phyloP scores from a whole-genome alignment of 208 protist species.

The Kentomonas sorsogonicus region DNA sequence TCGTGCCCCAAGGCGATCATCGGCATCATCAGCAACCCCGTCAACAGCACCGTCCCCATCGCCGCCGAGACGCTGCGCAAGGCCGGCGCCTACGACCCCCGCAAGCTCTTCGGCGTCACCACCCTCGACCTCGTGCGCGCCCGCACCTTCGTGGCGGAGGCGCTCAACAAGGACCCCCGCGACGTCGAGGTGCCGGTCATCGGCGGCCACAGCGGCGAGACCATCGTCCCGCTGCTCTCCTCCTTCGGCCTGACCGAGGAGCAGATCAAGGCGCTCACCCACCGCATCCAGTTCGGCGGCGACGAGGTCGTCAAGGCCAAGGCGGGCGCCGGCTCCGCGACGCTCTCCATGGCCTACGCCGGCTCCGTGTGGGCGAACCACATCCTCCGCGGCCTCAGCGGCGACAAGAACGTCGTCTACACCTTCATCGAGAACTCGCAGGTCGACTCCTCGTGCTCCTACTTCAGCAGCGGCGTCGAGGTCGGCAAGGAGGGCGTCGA shows the following conservation, averaged over 20 bases:
- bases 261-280: constrained; percentile 70
- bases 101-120: constrained; percentile 88
- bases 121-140: constrained; percentile 86
- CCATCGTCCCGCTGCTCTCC: constrained; percentile 92
- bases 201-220: constrained; percentile 92
- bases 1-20: constrained; percentile 89
- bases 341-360: constrained; percentile 35
- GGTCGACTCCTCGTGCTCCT: constrained; percentile 29
- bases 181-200: constrained; percentile 85
- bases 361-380: constrained; percentile 83
- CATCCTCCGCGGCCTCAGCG: constrained; percentile 24
- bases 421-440: constrained; percentile 59
- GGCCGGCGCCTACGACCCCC: constrained; percentile 78
- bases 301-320: constrained; percentile 89
- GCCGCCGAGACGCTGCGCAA: constrained; percentile 88
- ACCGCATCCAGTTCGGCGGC: constrained; percentile 81
- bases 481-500: constrained; percentile 74
- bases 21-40: constrained; percentile 91
- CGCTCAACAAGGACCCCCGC: constrained; percentile 37
- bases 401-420: constrained; percentile 47
- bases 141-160: constrained; percentile 73
- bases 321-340: constrained; percentile 79
- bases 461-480: constrained; percentile 76
- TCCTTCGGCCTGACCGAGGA: constrained; percentile 45
- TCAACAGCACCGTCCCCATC: constrained; percentile 95